Evolutionary conservation across 495 filamentous ascomycete species (phyloP).

Genomic region (Tuber melanosporum): DNA sequence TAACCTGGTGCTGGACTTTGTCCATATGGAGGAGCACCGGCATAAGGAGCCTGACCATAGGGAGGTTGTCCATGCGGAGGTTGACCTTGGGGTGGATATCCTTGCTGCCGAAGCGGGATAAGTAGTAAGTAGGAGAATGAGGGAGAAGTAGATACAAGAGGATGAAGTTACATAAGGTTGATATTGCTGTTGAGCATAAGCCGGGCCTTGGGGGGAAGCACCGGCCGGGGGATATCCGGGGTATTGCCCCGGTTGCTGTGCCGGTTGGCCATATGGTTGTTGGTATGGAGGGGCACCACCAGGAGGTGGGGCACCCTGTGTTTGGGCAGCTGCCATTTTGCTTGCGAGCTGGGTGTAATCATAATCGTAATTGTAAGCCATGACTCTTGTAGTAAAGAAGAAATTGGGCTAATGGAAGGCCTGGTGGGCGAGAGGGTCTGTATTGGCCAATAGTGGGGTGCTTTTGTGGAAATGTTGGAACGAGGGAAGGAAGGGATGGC

Average conservation of each 20-base stretch:
- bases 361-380: constrained; percentile 27
- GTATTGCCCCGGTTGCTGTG: constrained; percentile 25
- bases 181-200: constrained; percentile 21
- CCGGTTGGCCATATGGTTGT: constrained; percentile 24
- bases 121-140: constrained; percentile 4
- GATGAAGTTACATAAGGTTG: constrained; percentile 36
- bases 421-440: neutral
- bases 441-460: neutral
- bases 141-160: constrained; percentile 5
- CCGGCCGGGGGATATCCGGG: constrained; percentile 13
- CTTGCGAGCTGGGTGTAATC: constrained; percentile 32
- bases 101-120: constrained; percentile 15
- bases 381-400: constrained; percentile 10
- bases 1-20: constrained; percentile 18
- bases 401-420: neutral
- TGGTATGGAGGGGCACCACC: constrained; percentile 11
- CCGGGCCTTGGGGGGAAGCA: constrained; percentile 11
- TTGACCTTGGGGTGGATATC: constrained; percentile 29
- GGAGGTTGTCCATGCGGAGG: constrained; percentile 11
- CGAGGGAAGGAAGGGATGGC: neutral
- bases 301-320: constrained; percentile 16
- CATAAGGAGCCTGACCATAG: constrained; percentile 18
- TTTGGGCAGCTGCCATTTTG: constrained; percentile 31
- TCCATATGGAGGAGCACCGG: constrained; percentile 18
- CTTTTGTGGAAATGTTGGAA: neutral